phyloP scores from a whole-genome alignment of 1,284 basidiomycete species.

The Marasmius oreades region DNA sequence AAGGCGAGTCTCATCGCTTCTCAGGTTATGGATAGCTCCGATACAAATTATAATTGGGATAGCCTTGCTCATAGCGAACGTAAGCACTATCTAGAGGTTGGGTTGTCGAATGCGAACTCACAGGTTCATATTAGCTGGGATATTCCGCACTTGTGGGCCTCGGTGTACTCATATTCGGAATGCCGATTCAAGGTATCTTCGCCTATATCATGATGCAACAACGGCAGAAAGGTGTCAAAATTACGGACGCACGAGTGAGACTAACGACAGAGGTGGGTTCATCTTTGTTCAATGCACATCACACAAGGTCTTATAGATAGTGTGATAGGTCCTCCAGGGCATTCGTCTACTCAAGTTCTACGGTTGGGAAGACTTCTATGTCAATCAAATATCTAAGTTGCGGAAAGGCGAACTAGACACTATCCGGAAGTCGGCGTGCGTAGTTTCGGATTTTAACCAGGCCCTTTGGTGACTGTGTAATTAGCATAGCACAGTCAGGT shows the following conservation, averaged over 20 bases:
- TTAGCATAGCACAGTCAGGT: slow-evolving; percentile 14
- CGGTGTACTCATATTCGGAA: slow-evolving; percentile 44
- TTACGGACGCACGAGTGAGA: slow-evolving; percentile 57
- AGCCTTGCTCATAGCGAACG: slow-evolving; percentile 45
- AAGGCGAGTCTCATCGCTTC: slow-evolving; percentile 1
- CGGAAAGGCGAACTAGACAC: slow-evolving; percentile 39
- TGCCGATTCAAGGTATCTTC: slow-evolving; percentile 47
- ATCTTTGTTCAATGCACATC: neutral
- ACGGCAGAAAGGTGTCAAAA: slow-evolving; percentile 49
- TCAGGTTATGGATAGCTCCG: slow-evolving; percentile 38
- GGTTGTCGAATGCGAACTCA: neutral
- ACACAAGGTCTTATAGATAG: neutral
- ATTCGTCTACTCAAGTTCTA: slow-evolving; percentile 43
- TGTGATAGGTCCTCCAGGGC: slow-evolving; percentile 40
- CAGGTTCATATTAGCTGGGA: slow-evolving; percentile 31
- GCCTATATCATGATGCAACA: slow-evolving; percentile 49
- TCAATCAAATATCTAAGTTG: slow-evolving; percentile 35
- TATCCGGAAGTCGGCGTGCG: slow-evolving; percentile 35
- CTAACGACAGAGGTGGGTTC: slow-evolving; percentile 39
- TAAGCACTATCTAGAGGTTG: slow-evolving; percentile 15
- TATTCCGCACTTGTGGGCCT: slow-evolving; percentile 53
- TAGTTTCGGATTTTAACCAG: neutral
- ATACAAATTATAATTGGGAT: slow-evolving; percentile 48
- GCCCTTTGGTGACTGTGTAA: slow-evolving; percentile 15
- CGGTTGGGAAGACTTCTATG: slow-evolving; percentile 47